A percentile compares a stretch with the other conserved stretches of the same genome.
Conservation (phyloP, 1,284 basidiomycete species). For the Sphagnurus paluster region DNA sequence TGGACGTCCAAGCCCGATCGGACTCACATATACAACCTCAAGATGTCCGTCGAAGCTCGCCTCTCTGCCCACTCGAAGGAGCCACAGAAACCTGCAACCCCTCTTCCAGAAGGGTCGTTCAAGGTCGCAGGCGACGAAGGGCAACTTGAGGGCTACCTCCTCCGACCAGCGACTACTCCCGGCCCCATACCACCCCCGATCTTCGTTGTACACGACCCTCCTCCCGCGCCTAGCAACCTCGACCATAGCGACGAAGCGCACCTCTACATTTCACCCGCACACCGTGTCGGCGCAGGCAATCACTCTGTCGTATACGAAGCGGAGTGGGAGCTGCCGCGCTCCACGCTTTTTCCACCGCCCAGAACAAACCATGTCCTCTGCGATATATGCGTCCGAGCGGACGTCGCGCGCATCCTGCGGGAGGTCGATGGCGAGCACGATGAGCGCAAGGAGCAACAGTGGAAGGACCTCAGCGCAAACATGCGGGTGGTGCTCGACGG, state of each 20-base stretch:
- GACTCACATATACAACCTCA: constrained; percentile 18
- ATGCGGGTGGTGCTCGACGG: not conserved
- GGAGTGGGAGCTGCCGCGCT: constrained; percentile 43
- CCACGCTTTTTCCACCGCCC: constrained; percentile 22
- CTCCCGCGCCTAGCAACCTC: constrained; percentile 15
- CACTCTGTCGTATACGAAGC: constrained; percentile 40
- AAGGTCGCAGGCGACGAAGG: not conserved
- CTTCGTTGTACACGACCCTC: constrained; percentile 17
- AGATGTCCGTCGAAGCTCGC: constrained; percentile 6
- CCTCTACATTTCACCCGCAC: constrained; percentile 36
- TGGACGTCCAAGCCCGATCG: constrained; percentile 21
- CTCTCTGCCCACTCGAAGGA: constrained; percentile 3
- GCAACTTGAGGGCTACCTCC: constrained; percentile 10
- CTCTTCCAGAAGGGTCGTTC: too few relatives aligned
- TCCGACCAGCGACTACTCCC: constrained; percentile 5
- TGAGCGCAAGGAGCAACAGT: constrained; percentile 20
- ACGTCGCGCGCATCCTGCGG: constrained; percentile 8
- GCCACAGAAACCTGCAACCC: too few relatives aligned
- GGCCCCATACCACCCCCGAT: constrained; percentile 24
- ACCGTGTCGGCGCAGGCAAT: constrained; percentile 34
- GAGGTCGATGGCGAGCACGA: constrained; percentile 25
- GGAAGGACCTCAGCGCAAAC: constrained; percentile 19
- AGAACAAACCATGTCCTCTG: constrained; percentile 7
- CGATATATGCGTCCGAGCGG: constrained; percentile 10
- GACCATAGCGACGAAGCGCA: constrained; percentile 33